phyloP scores from a whole-genome alignment of 352 stramenopile species.

The Phytophthora cajani region DNA sequence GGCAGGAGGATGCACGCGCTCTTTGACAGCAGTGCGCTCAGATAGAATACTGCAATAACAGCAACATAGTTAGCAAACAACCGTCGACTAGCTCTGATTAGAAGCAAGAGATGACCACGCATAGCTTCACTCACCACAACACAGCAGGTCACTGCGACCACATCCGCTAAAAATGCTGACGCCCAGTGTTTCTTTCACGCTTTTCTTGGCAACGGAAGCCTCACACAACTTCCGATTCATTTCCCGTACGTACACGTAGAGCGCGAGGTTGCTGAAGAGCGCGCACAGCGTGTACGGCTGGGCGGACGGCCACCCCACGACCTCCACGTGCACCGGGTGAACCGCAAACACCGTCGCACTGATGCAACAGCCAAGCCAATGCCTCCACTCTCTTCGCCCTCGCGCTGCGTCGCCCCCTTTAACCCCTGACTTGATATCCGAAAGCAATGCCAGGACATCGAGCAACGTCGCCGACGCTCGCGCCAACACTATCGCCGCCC shows the following conservation, averaged over 20 bases:
- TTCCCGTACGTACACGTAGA: conserved; percentile 37
- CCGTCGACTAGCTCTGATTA: neutral
- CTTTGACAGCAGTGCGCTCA: conserved; percentile 60
- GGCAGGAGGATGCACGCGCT: conserved; percentile 56
- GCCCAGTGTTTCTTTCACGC: conserved; percentile 5
- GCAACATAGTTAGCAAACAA: neutral
- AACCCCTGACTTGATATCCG: conserved; percentile 4
- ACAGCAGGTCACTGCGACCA: conserved; percentile 19
- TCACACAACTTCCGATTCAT: conserved; percentile 14
- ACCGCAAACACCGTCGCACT: conserved; percentile 59
- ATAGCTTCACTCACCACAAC: conserved; percentile 10
- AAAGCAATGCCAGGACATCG: conserved; percentile 27
- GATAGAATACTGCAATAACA: conserved; percentile 37
- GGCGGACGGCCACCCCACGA: conserved; percentile 73
- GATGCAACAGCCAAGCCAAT: conserved; percentile 42
- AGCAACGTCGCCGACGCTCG: conserved; percentile 34
- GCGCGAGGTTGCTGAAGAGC: conserved; percentile 56
- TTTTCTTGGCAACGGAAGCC: neutral
- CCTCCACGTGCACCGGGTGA: conserved; percentile 71
- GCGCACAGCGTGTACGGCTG: conserved; percentile 70
- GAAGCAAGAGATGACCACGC: neutral
- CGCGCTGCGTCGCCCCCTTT: neutral
- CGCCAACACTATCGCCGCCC: conserved; percentile 36
- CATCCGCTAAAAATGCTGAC: conserved; percentile 10
- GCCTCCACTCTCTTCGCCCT: neutral